Evolutionary conservation across 1,284 basidiomycete species (phyloP).

Genomic region (Calocybe gambosa): DNA sequence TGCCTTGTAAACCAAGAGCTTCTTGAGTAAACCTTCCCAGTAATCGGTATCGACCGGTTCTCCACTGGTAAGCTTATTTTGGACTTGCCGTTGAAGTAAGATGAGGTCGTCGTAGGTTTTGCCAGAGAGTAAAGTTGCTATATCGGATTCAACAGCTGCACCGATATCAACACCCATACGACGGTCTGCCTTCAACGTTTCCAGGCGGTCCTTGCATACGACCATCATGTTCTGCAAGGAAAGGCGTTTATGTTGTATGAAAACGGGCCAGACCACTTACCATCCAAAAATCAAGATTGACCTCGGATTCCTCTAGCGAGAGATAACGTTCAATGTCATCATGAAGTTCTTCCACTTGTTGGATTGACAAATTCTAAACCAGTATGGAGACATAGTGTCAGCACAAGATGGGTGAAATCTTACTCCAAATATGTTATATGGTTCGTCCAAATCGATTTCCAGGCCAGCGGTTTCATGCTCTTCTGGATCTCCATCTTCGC

Average conservation of each 20-base stretch:
- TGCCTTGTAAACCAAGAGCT: slow-evolving; percentile 97
- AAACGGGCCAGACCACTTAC: slow-evolving; percentile 31
- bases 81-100: slow-evolving; percentile 80
- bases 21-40: slow-evolving; percentile 91
- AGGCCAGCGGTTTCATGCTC: slow-evolving; percentile 84
- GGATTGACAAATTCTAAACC: slow-evolving; percentile 51
- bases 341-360: slow-evolving; percentile 90
- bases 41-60: slow-evolving; percentile 97
- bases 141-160: slow-evolving; percentile 76
- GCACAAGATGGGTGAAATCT: slow-evolving; percentile 25
- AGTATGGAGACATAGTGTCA: neutral
- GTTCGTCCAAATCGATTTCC: slow-evolving; percentile 97
- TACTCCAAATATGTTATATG: slow-evolving; percentile 94
- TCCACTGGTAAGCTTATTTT: slow-evolving; percentile 82
- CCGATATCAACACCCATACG: slow-evolving; percentile 60
- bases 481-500: slow-evolving; percentile 64
- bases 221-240: slow-evolving; percentile 85
- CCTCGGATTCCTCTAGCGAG: slow-evolving; percentile 76
- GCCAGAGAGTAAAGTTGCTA: slow-evolving; percentile 66
- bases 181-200: slow-evolving; percentile 59
- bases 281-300: slow-evolving; percentile 96
- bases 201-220: slow-evolving; percentile 90
- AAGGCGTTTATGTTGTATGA: neutral
- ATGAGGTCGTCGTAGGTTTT: slow-evolving; percentile 83
- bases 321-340: slow-evolving; percentile 94